Evolutionary conservation across 192 early-diverging fungal species (phyloP).

Genomic region (Gaertneriomyces sp.): DNA sequence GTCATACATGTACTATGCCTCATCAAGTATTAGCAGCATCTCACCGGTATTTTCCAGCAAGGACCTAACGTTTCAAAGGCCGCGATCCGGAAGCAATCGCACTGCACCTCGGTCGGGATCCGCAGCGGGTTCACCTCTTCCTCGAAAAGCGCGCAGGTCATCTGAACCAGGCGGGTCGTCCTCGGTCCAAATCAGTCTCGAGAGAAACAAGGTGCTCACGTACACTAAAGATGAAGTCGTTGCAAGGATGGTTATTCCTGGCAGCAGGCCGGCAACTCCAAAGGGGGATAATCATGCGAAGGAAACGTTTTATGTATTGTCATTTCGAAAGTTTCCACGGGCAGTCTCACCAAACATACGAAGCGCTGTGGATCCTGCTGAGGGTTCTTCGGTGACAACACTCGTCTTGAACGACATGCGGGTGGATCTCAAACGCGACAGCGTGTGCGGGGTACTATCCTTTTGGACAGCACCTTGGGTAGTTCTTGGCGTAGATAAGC

Average conservation of each 20-base stretch:
- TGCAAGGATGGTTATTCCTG: neutral
- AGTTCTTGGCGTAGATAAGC: no score
- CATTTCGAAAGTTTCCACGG: slow-evolving; percentile 4
- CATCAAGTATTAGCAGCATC: no score
- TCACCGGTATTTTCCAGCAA: no score
- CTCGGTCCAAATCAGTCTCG: neutral
- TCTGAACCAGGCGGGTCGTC: no score
- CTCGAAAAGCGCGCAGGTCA: no score
- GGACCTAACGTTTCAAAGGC: no score
- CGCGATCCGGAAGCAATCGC: no score
- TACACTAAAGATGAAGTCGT: slow-evolving; percentile 5
- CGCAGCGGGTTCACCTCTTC: no score
- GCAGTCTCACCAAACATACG: neutral
- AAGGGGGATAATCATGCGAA: neutral
- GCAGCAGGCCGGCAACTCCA: neutral
- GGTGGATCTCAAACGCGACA: neutral
- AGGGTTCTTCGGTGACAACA: neutral
- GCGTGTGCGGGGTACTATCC: no score
- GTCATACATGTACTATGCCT: no score
- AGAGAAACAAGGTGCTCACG: neutral
- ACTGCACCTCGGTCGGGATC: no score
- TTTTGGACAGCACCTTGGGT: no score
- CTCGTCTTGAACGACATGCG: neutral
- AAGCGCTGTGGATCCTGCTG: neutral
- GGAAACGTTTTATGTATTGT: neutral